These are phyloP conservation scores for Schizochytrium sp. DNA, from an alignment of 108 stramenopile genomes.

Conservation along the genomic window DNA sequence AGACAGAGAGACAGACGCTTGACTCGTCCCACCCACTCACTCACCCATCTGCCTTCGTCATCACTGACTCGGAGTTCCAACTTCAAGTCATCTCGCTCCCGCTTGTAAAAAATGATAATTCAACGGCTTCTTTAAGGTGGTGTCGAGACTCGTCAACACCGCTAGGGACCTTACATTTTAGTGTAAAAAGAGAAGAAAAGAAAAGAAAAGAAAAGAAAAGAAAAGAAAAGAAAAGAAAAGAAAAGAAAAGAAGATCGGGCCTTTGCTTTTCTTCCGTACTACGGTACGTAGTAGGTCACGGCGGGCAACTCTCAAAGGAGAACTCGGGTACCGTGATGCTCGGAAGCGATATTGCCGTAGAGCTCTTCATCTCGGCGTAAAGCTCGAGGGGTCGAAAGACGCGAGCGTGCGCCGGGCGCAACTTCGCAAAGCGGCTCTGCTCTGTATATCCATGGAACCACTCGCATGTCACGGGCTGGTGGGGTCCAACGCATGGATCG, in stretches of 20 bases:
- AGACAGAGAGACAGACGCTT: too few species aligned
- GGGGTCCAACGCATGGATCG: neutral
- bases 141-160: neutral
- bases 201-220: neutral
- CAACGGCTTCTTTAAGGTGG: neutral
- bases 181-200: neutral
- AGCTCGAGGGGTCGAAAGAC: neutral
- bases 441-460: neutral
- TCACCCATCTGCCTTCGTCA: too few species aligned
- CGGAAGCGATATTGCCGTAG: too few species aligned
- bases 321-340: too few species aligned
- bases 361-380: neutral
- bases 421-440: neutral
- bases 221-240: neutral
- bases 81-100: too few species aligned
- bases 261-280: too few species aligned
- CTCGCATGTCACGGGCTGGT: neutral
- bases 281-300: neutral
- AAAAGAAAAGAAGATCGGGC: neutral
- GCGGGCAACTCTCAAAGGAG: neutral
- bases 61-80: too few species aligned
- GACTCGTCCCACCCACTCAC: too few species aligned
- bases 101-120: too few species aligned
- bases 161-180: neutral
- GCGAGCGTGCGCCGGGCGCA: neutral